Base-by-base conservation (phyloP, 495 filamentous ascomycete genomes). In the Neurospora sp. region DNA sequence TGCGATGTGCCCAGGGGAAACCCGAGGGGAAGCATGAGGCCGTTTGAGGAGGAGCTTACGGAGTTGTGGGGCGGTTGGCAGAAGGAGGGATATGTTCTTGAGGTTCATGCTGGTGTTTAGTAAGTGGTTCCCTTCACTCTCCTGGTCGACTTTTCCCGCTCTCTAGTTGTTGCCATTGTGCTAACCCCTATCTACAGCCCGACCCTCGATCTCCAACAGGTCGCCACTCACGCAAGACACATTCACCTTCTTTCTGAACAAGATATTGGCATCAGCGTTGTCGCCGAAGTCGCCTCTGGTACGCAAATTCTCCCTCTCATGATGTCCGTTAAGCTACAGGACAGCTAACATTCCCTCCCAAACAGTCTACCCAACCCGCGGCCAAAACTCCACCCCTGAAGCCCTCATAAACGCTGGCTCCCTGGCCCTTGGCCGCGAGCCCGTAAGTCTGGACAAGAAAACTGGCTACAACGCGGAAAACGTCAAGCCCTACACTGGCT, bases 121-220 rank as follows among this genome's bases (percentile, higher is more conserved):
- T 79, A 72, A 27, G 77, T 77, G 31, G 31, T 72, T 81, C 42
- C 69, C 72, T 20, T 80, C 35, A 35, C 31, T 3, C 31, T 35
- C 31, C 31, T 35, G 31, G 31, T 4, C 31, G 31, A 35, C 31
- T 4, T 35, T 35, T 3, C 3, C 31, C 31, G 2, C 31, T 35
- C 31, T 35, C 31, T 35, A 27, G 76, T 77, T 39, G 31, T 72
- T 81, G 40, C 69, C 72, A 18, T 80, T 20, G 42, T 37, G 39
- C 42, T 27, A 37, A 44, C n/a, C 31, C 1, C 1, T 8, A 16
- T 37, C 6, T 18, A 9, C 69, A 80, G 79, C 79, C 88, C 92
- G 1, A 84, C 92, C 9, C 86, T 96, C 2, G 94, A 96, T 79
- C 82, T 96, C 76, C 94, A 97, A 79, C 94, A 96, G 73, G 81